Evolutionary conservation across 768 basidiomycete species (phyloP).

Genomic region (Pleurotus djamor): DNA sequence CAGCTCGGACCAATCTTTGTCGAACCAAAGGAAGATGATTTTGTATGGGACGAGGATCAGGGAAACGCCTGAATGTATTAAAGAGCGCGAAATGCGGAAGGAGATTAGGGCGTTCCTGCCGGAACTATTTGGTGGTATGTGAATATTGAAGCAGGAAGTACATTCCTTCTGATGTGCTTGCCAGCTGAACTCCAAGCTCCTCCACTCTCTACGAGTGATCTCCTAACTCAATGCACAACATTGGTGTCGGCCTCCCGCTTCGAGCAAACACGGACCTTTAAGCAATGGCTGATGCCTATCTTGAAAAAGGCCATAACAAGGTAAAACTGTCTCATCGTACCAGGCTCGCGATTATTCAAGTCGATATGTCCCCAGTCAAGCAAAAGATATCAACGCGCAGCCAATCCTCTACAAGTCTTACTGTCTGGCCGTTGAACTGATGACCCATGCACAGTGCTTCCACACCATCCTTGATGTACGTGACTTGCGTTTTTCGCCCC

Average conservation of each 20-base stretch:
- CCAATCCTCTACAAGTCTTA: conserved; percentile 49
- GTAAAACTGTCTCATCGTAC: conserved; percentile 25
- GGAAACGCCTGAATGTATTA: conserved; percentile 67
- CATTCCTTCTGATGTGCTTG: conserved; percentile 7
- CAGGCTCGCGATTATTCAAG: background rate
- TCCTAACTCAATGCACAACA: conserved; percentile 41
- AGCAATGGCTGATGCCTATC: conserved; percentile 74
- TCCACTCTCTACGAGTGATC: conserved; percentile 31
- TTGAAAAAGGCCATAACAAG: conserved; percentile 50
- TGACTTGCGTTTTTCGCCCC: conserved; percentile 1
- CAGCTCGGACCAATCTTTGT: conserved; percentile 53
- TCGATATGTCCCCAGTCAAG: conserved; percentile 10
- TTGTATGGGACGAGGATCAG: conserved; percentile 69
- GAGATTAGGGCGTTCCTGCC: conserved; percentile 67
- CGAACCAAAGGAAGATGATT: conserved; percentile 66
- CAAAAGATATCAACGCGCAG: conserved; percentile 26
- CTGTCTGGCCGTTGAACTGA: conserved; percentile 54
- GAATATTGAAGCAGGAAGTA: background rate
- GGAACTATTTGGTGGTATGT: conserved; percentile 62
- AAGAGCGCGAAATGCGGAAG: conserved; percentile 68
- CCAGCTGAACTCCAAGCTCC: conserved; percentile 26
- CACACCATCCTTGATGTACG: conserved; percentile 68
- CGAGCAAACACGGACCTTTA: conserved; percentile 70
- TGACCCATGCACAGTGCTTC: conserved; percentile 64
- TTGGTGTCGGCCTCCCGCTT: conserved; percentile 61